A percentile compares a stretch with the other conserved stretches of the same genome.
Evolutionary conservation across 2,329 filamentous ascomycete genomes (phyloP).

Genomic region (Talaromyces verruculosus): DNA sequence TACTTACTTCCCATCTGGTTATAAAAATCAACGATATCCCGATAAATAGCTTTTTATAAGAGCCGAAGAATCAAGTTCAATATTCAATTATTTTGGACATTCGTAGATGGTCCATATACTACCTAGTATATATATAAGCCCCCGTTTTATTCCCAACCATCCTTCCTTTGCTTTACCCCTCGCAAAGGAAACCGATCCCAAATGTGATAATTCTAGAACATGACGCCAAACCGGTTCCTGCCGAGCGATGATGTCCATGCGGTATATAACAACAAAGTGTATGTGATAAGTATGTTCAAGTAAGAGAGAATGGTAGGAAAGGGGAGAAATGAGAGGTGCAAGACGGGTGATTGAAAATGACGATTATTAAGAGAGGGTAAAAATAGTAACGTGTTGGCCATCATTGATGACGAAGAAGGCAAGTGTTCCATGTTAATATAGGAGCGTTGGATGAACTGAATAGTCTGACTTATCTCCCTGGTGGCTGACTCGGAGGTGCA

Average conservation of each 20-base stretch:
- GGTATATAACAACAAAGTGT: slow-evolving; percentile 3
- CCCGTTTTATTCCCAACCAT: background rate
- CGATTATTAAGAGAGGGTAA: background rate
- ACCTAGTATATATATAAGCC: background rate
- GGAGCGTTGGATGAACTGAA: no score
- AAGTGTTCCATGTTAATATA: background rate
- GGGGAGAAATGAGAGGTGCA: background rate
- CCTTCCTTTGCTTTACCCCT: background rate
- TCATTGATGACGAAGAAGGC: background rate
- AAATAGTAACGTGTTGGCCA: background rate
- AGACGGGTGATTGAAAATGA: background rate
- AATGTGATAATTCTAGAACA: slow-evolving; percentile 5
- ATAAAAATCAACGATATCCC: background rate
- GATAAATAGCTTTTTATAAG: background rate
- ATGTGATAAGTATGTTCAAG: background rate
- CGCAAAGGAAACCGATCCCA: background rate
- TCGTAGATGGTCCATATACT: background rate
- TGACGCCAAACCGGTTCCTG: slow-evolving; percentile 11
- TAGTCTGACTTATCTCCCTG: background rate
- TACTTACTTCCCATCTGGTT: background rate
- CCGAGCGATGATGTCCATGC: slow-evolving; percentile 3
- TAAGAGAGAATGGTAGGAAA: background rate
- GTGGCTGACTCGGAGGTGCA: background rate
- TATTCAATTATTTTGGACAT: background rate
- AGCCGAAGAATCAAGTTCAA: background rate